phyloP scores from a whole-genome alignment of 495 filamentous ascomycete species.

The Tuber melanosporum region DNA sequence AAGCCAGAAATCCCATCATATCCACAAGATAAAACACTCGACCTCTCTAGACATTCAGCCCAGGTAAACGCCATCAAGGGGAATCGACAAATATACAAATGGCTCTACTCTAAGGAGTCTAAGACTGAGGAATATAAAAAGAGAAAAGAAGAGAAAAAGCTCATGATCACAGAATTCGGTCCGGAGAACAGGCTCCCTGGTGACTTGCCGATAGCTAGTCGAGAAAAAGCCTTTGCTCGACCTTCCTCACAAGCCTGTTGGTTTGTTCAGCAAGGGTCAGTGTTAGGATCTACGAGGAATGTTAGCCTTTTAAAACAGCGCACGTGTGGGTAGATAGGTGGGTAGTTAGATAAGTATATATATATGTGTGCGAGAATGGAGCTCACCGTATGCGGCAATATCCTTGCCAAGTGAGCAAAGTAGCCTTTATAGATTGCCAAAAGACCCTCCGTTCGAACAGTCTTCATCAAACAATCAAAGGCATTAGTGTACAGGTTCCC shows the following conservation, averaged over 20 bases:
- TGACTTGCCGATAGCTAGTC: constrained; percentile 8
- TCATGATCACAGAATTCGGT: background rate
- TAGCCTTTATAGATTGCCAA: constrained; percentile 97
- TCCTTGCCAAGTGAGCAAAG: constrained; percentile 88
- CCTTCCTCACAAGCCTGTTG: constrained; percentile 74
- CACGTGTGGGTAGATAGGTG: too few relatives aligned
- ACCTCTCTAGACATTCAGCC: background rate
- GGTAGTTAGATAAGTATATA: background rate
- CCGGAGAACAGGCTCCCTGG: background rate
- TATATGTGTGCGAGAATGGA: constrained; percentile 9
- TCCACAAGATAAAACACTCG: background rate
- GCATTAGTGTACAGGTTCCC: constrained; percentile 90
- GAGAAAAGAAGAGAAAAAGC: background rate
- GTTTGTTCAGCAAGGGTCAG: constrained; percentile 94
- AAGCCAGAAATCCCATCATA: background rate
- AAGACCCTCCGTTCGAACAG: constrained; percentile 80
- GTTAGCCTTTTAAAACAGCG: constrained; percentile 2
- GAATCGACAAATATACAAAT: background rate
- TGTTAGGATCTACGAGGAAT: constrained; percentile 61
- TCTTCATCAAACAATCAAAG: constrained; percentile 87
- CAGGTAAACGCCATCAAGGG: background rate
- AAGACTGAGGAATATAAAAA: background rate
- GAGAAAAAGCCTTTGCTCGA: constrained; percentile 61
- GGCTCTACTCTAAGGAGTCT: background rate
- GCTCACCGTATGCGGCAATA: constrained; percentile 81